Conservation (phyloP, 2,329 filamentous ascomycete genomes). For the Emmonsiellopsis sp. region DNA sequence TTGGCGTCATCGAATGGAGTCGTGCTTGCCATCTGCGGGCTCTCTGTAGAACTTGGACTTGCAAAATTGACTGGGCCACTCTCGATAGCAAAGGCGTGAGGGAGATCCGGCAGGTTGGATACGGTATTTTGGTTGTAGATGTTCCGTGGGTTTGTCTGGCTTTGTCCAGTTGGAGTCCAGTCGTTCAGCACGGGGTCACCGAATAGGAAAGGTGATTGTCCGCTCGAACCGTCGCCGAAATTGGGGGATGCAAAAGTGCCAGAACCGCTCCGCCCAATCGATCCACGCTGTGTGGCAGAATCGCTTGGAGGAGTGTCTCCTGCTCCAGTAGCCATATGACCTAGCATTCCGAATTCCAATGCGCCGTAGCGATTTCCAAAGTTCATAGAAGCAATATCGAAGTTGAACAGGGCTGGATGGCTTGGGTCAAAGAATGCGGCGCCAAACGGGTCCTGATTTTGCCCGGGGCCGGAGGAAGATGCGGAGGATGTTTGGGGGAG, state of each 20-base stretch:
- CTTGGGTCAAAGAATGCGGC: conserved; percentile 70
- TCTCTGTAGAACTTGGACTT: conserved; percentile 50
- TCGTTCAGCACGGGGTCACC: conserved; percentile 38
- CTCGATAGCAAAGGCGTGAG: conserved; percentile 54
- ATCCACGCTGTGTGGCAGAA: conserved; percentile 37
- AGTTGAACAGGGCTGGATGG: conserved; percentile 89
- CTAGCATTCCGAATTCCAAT: conserved; percentile 90
- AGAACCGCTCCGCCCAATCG: conserved; percentile 35
- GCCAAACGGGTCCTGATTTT: conserved; percentile 38
- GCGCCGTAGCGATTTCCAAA: conserved; percentile 96
- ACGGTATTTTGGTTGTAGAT: conserved; percentile 31
- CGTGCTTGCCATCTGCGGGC: conserved; percentile 38
- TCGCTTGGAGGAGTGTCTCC: conserved; percentile 71
- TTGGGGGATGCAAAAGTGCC: conserved; percentile 29
- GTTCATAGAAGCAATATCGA: conserved; percentile 86
- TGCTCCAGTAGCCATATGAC: conserved; percentile 88
- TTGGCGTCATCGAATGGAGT: conserved; percentile 32
- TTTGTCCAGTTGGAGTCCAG: conserved; percentile 27
- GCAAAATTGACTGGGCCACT: conserved; percentile 48
- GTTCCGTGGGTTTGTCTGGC: conserved; percentile 14
- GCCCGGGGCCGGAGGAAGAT: conserved; percentile 38
- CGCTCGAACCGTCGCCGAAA: conserved; percentile 38
- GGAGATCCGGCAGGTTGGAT: conserved; percentile 35
- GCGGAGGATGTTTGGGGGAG: conserved; percentile 43
- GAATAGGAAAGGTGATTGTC: conserved; percentile 37